Conservation (phyloP, 345 rosid species). For the Lepidium aucheri region DNA sequence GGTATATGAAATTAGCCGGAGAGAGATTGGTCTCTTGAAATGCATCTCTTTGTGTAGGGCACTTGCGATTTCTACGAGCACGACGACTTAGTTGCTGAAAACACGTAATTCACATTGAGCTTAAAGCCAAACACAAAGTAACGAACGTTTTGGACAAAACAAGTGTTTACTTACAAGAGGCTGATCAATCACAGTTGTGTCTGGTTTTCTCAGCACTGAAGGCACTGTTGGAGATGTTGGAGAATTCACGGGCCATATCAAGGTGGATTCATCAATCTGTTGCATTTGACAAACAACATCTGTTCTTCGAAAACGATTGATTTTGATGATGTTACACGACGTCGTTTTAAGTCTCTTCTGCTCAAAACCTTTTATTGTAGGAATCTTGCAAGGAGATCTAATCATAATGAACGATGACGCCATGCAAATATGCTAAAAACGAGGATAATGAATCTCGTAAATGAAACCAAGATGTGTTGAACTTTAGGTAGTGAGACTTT, state of each 20-base stretch:
- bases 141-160: not conserved
- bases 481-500: not conserved
- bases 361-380: slow-evolving; percentile 14
- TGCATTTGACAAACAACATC: slow-evolving; percentile 6
- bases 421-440: slow-evolving; percentile 7
- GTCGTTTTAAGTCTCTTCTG: slow-evolving; percentile 7
- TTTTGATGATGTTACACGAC: slow-evolving; percentile 10
- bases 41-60: slow-evolving; percentile 62
- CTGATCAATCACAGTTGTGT: slow-evolving; percentile 41
- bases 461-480: not conserved
- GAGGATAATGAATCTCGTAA: not conserved
- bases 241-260: slow-evolving; percentile 46
- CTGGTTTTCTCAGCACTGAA: slow-evolving; percentile 48
- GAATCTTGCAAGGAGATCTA: slow-evolving; percentile 19
- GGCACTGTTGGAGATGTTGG: slow-evolving; percentile 60
- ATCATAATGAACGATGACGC: slow-evolving; percentile 13
- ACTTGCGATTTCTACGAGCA: slow-evolving; percentile 73
- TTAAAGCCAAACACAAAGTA: not conserved
- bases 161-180: slow-evolving; percentile 39
- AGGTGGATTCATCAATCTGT: not conserved
- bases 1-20: slow-evolving; percentile 81
- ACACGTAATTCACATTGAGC: not conserved
- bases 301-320: not conserved
- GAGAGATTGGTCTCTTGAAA: slow-evolving; percentile 77
- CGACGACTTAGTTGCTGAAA: slow-evolving; percentile 65